phyloP scores from a whole-genome alignment of 2,329 filamentous ascomycete species.

The Ambrosiella cleistominuta region DNA sequence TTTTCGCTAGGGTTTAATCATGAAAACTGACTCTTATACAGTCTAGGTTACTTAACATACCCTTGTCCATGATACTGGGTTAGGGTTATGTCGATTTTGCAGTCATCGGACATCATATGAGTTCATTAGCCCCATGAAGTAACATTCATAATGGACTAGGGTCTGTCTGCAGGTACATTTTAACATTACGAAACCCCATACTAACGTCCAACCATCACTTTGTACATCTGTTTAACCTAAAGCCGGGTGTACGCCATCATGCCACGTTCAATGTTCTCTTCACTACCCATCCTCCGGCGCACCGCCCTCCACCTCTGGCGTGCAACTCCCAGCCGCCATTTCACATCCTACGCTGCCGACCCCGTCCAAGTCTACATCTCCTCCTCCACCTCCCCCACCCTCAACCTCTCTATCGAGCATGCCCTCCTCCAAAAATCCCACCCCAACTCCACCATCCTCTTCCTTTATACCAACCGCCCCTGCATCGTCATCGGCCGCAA shows the following conservation, averaged over 20 bases:
- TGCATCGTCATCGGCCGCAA: slow-evolving; percentile 87
- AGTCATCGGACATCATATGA: no score
- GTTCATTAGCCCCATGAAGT: no score
- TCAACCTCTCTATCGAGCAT: slow-evolving; percentile 91
- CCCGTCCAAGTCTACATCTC: slow-evolving; percentile 55
- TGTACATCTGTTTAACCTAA: no score
- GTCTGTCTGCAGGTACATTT: background rate
- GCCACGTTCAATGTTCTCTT: background rate
- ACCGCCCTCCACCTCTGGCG: background rate
- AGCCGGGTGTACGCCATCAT: no score
- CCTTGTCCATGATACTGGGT: background rate
- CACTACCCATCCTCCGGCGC: background rate
- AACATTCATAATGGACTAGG: background rate
- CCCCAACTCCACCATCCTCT: slow-evolving; percentile 56
- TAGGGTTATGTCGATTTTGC: background rate
- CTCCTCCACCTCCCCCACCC: slow-evolving; percentile 52
- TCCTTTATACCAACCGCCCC: slow-evolving; percentile 76
- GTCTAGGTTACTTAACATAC: background rate
- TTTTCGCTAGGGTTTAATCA: background rate
- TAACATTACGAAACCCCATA: background rate
- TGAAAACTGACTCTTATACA: background rate
- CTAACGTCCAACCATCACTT: background rate
- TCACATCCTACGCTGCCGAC: slow-evolving; percentile 18
- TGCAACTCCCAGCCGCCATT: slow-evolving; percentile 14
- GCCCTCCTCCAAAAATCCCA: slow-evolving; percentile 62